Conservation (phyloP, 2,329 filamentous ascomycete species). For the Aspergillus calidoustus region DNA sequence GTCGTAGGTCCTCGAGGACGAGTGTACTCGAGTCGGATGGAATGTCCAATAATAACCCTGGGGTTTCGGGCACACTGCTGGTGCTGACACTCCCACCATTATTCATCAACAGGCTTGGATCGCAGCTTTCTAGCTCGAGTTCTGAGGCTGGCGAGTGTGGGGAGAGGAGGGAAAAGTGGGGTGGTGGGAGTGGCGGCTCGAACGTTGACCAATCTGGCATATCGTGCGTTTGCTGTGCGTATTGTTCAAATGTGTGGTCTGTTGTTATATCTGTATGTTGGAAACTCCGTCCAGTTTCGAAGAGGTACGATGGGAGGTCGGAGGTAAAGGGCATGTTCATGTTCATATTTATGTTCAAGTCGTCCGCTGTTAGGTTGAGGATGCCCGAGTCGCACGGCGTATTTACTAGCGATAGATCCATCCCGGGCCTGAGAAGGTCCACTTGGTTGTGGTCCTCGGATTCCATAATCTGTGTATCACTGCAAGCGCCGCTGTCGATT, state of each 20-base stretch:
- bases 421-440: not conserved
- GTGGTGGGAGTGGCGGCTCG: not conserved
- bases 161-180: not conserved
- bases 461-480: not conserved
- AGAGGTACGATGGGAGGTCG: not conserved
- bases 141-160: not conserved
- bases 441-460: not conserved
- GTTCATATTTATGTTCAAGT: too few relatives aligned
- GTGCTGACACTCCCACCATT: too few relatives aligned
- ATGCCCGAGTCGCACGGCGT: not conserved
- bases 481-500: not conserved
- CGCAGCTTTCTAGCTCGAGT: not conserved
- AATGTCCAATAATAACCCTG: not conserved
- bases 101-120: not conserved
- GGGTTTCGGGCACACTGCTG: not conserved
- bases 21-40: not conserved
- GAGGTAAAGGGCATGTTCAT: not conserved
- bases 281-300: not conserved
- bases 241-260: not conserved
- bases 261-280: not conserved
- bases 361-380: not conserved
- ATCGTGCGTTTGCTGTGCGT: not conserved
- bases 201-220: not conserved
- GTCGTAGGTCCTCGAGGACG: slow-evolving; percentile 4
- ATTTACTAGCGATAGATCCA: not conserved